Evolutionary conservation across 805 yeast species (phyloP).

Genomic region (Sugiyamaella marilandica): DNA sequence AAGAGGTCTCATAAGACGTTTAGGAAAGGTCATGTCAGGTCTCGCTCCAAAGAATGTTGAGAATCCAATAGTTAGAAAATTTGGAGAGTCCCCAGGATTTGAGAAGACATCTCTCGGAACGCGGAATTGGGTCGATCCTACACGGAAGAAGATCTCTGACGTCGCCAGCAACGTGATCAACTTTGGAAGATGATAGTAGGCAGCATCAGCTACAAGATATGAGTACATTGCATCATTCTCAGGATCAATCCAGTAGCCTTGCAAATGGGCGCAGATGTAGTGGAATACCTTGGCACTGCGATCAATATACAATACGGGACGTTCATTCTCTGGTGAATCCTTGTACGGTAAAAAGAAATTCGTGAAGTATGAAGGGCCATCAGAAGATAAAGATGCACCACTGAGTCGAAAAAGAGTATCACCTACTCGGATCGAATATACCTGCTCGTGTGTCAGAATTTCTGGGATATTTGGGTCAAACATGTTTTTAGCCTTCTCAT

Average conservation of each 20-base stretch:
- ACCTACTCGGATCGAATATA: constrained; percentile 71
- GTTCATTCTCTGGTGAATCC: constrained; percentile 33
- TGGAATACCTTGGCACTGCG: constrained; percentile 67
- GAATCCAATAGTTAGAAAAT: constrained; percentile 64
- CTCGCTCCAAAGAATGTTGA: constrained; percentile 39
- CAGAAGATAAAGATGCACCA: constrained; percentile 82
- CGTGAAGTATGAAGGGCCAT: constrained; percentile 86
- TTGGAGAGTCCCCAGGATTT: constrained; percentile 67
- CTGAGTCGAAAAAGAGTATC: constrained; percentile 55
- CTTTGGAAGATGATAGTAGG: constrained; percentile 61
- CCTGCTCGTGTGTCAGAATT: constrained; percentile 61
- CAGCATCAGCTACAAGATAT: constrained; percentile 62
- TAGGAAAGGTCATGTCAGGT: constrained; percentile 31
- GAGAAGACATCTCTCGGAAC: constrained; percentile 52
- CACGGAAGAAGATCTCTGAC: constrained; percentile 51
- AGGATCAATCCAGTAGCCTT: constrained; percentile 66
- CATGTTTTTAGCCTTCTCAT: constrained; percentile 5
- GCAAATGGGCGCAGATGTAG: constrained; percentile 59
- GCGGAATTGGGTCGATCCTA: constrained; percentile 59
- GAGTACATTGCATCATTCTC: constrained; percentile 56
- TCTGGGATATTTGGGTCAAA: constrained; percentile 26
- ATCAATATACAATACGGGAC: constrained; percentile 55
- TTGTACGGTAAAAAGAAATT: constrained; percentile 45
- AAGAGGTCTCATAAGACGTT: constrained; percentile 66
- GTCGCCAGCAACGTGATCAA: constrained; percentile 45